A percentile compares a stretch with the other conserved stretches of the same genome.
Evolutionary conservation across 2,329 filamentous ascomycete genomes (phyloP).

Genomic region (Ophiocordyceps camponoti-rufipedis): DNA sequence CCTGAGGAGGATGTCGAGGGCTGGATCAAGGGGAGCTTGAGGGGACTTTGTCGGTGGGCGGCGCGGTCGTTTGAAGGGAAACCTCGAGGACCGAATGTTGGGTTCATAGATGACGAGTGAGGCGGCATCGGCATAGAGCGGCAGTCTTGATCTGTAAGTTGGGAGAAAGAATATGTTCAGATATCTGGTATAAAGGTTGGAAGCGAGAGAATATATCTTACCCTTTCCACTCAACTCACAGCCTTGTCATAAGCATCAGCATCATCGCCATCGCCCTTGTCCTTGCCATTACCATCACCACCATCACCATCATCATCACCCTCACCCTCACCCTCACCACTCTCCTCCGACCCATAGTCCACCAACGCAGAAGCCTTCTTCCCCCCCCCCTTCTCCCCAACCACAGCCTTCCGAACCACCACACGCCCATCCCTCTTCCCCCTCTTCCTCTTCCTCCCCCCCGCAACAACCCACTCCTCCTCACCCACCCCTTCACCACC

Average conservation of each 20-base stretch:
- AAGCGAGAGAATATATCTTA: too few species aligned
- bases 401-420: background rate
- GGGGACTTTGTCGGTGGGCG: slow-evolving; percentile 34
- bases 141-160: background rate
- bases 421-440: slow-evolving; percentile 6
- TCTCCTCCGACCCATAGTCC: slow-evolving; percentile 35
- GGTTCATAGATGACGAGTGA: slow-evolving; percentile 19
- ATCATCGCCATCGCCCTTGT: too few species aligned
- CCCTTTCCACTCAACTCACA: too few species aligned
- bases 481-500: background rate
- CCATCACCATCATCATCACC: background rate
- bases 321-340: slow-evolving; percentile 19
- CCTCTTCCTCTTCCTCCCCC: background rate
- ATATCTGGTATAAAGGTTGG: too few species aligned
- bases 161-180: background rate
- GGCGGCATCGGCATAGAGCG: background rate
- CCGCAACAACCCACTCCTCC: background rate
- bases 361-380: slow-evolving; percentile 23
- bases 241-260: too few species aligned
- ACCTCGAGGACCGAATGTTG: slow-evolving; percentile 22
- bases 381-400: slow-evolving; percentile 4
- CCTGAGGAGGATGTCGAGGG: slow-evolving; percentile 53
- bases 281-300: too few species aligned
- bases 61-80: slow-evolving; percentile 19
- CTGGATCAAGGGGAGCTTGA: slow-evolving; percentile 42